Percentiles rank a stretch among this genome's conserved stretches.
phyloP scores from a whole-genome alignment of 2,329 filamentous ascomycete species.

The Alternaria incomplexa region DNA sequence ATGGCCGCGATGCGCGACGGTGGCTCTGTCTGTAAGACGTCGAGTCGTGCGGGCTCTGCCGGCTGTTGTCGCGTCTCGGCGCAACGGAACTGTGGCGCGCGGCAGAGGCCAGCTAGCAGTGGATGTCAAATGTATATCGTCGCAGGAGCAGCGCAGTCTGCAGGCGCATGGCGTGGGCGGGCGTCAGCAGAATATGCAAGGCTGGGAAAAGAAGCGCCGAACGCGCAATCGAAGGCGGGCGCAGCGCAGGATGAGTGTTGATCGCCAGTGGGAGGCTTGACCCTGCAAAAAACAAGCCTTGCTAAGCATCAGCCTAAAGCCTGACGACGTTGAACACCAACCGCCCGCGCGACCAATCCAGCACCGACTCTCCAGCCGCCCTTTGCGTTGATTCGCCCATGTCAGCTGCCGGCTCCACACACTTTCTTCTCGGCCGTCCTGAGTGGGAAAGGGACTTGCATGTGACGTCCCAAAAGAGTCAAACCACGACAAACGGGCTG shows the following conservation, averaged over 20 bases:
- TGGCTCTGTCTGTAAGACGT: slow-evolving; percentile 2
- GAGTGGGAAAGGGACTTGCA: background rate
- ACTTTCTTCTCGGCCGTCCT: background rate
- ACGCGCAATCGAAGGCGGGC: slow-evolving; percentile 16
- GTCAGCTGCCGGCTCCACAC: background rate
- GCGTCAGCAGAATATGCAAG: background rate
- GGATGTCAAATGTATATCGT: background rate
- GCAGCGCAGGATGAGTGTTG: slow-evolving; percentile 15
- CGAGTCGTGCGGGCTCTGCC: background rate
- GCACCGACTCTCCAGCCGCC: background rate
- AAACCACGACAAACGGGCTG: background rate
- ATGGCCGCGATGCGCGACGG: slow-evolving; percentile 15
- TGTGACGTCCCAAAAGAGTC: slow-evolving; percentile 3
- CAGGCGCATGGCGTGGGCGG: background rate
- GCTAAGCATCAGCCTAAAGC: slow-evolving; percentile 19
- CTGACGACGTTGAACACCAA: background rate
- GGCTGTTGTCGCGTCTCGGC: slow-evolving; percentile 5
- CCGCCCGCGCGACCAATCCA: background rate
- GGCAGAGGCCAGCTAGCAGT: background rate
- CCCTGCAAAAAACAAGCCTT: slow-evolving; percentile 23
- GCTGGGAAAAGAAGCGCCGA: background rate
- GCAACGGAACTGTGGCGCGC: slow-evolving; percentile 5
- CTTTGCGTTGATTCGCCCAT: background rate
- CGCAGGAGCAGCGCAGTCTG: background rate
- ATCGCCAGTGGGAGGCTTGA: slow-evolving; percentile 7